phyloP scores from a whole-genome alignment of 768 basidiomycete genomes.

The Pholiota molesta region DNA sequence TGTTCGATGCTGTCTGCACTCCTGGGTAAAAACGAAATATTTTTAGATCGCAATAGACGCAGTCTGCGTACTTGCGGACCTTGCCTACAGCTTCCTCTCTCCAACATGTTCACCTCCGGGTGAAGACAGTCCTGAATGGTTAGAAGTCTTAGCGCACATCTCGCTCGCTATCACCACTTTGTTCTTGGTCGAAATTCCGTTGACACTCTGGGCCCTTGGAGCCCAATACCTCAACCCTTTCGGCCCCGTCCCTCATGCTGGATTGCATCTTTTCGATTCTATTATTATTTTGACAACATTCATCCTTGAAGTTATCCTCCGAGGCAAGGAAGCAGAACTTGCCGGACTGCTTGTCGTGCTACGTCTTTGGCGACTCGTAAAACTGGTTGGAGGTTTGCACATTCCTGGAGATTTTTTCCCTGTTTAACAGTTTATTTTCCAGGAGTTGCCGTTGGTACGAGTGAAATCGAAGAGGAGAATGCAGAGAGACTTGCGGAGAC shows the following conservation, averaged over 20 bases:
- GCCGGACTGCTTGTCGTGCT: constrained; percentile 71
- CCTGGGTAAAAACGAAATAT: constrained; percentile 2
- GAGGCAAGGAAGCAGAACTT: constrained; percentile 71
- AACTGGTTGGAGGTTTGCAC: constrained; percentile 57
- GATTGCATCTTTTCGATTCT: constrained; percentile 77
- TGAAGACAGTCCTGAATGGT: constrained; percentile 58
- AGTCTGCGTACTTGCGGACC: constrained; percentile 69
- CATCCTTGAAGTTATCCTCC: constrained; percentile 67
- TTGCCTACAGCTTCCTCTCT: constrained; percentile 67
- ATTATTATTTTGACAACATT: constrained; percentile 74
- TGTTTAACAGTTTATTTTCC: not conserved
- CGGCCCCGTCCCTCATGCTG: constrained; percentile 52
- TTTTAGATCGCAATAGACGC: constrained; percentile 65
- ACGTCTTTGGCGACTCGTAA: constrained; percentile 81
- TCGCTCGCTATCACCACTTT: constrained; percentile 71
- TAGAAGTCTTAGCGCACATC: constrained; percentile 60
- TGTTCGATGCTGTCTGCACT: not conserved
- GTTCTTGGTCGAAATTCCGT: constrained; percentile 79
- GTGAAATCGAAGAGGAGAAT: constrained; percentile 64
- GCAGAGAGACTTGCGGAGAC: constrained; percentile 52
- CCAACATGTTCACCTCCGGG: constrained; percentile 46
- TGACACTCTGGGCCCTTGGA: constrained; percentile 70
- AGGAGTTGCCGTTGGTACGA: constrained; percentile 80
- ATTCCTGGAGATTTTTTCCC: not conserved
- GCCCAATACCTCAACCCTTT: constrained; percentile 63